A percentile compares a stretch with the other conserved stretches of the same genome.
Conservation (phyloP, 495 filamentous ascomycete species). For the Daldinia decipiens region DNA sequence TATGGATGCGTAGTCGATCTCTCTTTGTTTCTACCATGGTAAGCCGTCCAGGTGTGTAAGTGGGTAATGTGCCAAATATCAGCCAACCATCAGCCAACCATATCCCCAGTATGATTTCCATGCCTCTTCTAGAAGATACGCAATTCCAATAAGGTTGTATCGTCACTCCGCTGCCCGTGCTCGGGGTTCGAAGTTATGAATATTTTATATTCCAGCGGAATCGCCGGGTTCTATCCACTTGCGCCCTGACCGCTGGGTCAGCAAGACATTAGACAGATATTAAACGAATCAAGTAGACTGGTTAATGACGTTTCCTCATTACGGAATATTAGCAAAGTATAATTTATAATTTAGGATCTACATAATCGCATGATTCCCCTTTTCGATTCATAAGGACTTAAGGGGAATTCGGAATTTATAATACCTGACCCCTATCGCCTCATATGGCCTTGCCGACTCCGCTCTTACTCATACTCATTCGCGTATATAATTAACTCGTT, state of each 20-base stretch:
- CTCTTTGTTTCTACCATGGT: neutral
- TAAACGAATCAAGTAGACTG: neutral
- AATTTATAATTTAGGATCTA: neutral
- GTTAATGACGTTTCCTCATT: neutral
- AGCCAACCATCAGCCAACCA: conserved; percentile 10
- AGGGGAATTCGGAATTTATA: neutral
- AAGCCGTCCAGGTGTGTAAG: neutral
- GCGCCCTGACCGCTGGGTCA: neutral
- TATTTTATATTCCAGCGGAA: neutral
- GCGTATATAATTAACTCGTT: neutral
- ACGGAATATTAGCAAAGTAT: neutral
- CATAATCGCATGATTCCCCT: neutral
- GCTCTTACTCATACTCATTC: neutral
- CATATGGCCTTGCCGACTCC: neutral
- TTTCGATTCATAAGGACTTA: neutral
- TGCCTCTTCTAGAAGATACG: neutral
- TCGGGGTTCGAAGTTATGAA: neutral
- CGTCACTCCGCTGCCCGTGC: neutral
- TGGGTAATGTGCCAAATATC: neutral
- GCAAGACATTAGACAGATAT: neutral
- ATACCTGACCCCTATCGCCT: neutral
- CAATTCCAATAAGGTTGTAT: neutral
- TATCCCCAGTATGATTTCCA: neutral
- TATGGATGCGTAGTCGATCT: neutral
- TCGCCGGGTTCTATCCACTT: neutral